Conservation (phyloP, 2,329 filamentous ascomycete species). For the Cordyceps militaris region DNA sequence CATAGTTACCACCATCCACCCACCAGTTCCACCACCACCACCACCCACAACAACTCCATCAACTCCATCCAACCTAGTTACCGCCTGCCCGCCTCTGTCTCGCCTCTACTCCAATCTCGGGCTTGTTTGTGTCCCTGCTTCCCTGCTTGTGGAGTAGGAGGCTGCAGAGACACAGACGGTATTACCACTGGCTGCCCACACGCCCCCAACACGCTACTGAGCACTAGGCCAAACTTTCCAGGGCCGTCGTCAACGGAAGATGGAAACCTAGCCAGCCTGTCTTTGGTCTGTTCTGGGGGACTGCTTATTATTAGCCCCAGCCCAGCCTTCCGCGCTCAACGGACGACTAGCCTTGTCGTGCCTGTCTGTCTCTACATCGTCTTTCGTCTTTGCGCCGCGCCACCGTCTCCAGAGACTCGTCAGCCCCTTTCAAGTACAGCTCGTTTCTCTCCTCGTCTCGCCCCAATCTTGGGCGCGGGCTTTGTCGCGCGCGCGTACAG, state of each 20-base stretch:
- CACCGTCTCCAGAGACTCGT: not conserved
- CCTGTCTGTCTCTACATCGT: not conserved
- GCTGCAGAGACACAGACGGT: not conserved
- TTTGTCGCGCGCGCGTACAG: constrained; percentile 8
- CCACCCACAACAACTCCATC: too few species aligned
- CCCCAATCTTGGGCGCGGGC: not conserved
- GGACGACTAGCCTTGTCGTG: not conserved
- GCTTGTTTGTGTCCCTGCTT: too few species aligned
- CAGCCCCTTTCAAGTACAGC: not conserved
- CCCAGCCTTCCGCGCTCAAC: not conserved
- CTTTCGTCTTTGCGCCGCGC: not conserved
- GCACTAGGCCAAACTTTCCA: constrained; percentile 9
- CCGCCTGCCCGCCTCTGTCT: not conserved
- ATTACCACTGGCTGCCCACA: constrained; percentile 5
- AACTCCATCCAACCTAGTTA: not conserved
- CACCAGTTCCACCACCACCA: too few species aligned
- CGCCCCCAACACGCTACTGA: not conserved
- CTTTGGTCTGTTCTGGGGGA: not conserved
- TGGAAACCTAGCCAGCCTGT: constrained; percentile 1
- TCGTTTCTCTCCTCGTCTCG: not conserved
- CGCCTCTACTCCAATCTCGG: constrained; percentile 5
- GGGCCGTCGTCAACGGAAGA: not conserved
- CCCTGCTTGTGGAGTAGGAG: not conserved
- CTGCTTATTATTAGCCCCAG: not conserved
- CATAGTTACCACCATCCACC: too few species aligned